phyloP scores from a whole-genome alignment of 345 rosid species.

The Salix suchowensis region DNA sequence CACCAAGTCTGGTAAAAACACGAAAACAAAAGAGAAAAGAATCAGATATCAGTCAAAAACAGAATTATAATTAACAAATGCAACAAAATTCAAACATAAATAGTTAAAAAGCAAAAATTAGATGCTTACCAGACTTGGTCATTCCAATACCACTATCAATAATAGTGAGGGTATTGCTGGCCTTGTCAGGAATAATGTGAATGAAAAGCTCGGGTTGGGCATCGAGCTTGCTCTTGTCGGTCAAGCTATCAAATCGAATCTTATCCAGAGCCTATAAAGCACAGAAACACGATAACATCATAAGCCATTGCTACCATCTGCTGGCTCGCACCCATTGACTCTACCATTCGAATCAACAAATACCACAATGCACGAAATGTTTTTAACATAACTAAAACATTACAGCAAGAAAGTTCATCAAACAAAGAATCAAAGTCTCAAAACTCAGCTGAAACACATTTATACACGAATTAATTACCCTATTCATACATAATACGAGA shows the following conservation, averaged over 20 bases:
- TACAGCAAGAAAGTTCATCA: no score
- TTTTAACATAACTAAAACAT: no score
- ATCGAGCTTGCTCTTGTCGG: slow-evolving; percentile 8
- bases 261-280: background rate
- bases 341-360: background rate
- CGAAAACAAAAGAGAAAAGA: no score
- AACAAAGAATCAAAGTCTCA: no score
- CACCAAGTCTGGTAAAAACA: background rate
- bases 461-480: no score
- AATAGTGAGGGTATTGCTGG: background rate
- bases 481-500: no score
- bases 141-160: slow-evolving; percentile 6
- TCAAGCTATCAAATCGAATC: slow-evolving; percentile 6
- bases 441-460: no score
- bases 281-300: background rate
- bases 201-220: slow-evolving; percentile 7
- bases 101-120: background rate
- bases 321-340: background rate
- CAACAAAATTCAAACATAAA: background rate
- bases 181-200: slow-evolving; percentile 1
- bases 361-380: background rate
- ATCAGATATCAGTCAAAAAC: background rate
- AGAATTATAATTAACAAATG: background rate
- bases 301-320: background rate
- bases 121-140: slow-evolving; percentile 1